Conservation (phyloP, 129 eudicot genomes). For the Pulicaria dysenterica region DNA sequence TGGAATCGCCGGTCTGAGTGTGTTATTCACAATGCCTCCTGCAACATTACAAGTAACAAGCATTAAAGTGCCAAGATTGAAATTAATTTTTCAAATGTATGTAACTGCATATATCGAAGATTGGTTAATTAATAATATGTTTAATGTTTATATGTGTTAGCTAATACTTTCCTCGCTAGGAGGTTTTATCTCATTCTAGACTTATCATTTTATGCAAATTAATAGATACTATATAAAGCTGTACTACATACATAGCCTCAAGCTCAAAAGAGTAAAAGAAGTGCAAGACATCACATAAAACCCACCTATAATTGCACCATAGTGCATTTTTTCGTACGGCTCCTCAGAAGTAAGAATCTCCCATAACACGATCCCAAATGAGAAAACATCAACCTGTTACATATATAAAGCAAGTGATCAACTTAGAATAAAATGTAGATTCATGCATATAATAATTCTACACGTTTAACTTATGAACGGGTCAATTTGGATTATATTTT, state of each 20-base stretch:
- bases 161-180: too few relatives aligned
- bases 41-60: slow-evolving; percentile 8
- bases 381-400: slow-evolving; percentile 73
- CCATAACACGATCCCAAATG: slow-evolving; percentile 77
- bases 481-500: too few relatives aligned
- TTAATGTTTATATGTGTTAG: too few relatives aligned
- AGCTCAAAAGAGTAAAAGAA: neutral
- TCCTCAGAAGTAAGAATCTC: slow-evolving; percentile 82
- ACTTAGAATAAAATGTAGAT: neutral
- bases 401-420: neutral
- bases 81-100: too few relatives aligned
- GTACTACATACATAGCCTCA: too few relatives aligned
- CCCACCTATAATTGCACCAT: slow-evolving; percentile 76
- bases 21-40: slow-evolving; percentile 78
- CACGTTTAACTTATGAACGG: too few relatives aligned
- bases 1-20: slow-evolving; percentile 66
- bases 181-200: too few relatives aligned
- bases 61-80: neutral
- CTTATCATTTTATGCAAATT: too few relatives aligned
- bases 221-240: too few relatives aligned
- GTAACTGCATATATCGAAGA: too few relatives aligned
- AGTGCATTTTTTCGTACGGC: slow-evolving; percentile 80
- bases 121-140: too few relatives aligned
- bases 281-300: neutral
- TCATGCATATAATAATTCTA: too few relatives aligned